These are phyloP conservation scores for Ciborinia camelliae DNA, from an alignment of 2,329 filamentous ascomycete species.

Conservation along the genomic window DNA sequence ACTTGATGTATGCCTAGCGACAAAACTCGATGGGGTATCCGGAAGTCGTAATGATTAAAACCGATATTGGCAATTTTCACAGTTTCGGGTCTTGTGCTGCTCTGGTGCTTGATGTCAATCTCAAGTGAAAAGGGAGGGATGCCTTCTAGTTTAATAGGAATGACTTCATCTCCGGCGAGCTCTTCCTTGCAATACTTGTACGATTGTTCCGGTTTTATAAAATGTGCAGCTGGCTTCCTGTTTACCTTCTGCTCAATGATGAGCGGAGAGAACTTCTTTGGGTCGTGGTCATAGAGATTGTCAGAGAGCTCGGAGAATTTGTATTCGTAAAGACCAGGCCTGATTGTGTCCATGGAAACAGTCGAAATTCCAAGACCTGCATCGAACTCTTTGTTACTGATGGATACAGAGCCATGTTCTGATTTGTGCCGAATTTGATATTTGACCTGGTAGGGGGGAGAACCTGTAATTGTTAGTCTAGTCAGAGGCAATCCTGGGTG, in stretches of 20 bases:
- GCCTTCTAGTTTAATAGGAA: conserved; percentile 81
- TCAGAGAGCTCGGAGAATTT: conserved; percentile 80
- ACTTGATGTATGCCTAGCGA: conserved; percentile 87
- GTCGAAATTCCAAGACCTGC: conserved; percentile 72
- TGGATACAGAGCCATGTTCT: conserved; percentile 59
- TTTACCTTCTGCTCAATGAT: conserved; percentile 80
- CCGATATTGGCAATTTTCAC: conserved; percentile 79
- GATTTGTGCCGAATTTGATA: conserved; percentile 77
- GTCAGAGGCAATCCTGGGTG: not conserved
- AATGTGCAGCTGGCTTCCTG: conserved; percentile 75
- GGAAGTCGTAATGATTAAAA: conserved; percentile 70
- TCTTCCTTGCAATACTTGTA: conserved; percentile 95
- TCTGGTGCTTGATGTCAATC: conserved; percentile 89
- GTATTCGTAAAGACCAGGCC: conserved; percentile 82
- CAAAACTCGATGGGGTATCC: conserved; percentile 79
- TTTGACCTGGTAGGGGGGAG: conserved; percentile 76
- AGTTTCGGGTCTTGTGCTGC: conserved; percentile 72
- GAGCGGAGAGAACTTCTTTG: conserved; percentile 61
- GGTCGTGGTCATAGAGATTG: conserved; percentile 76
- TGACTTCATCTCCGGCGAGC: conserved; percentile 75
- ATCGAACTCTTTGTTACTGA: conserved; percentile 69
- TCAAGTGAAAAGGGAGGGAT: conserved; percentile 86
- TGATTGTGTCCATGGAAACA: conserved; percentile 80
- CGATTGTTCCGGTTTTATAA: conserved; percentile 81
- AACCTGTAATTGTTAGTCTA: conserved; percentile 47